Base-by-base conservation (phyloP, 176 grass and related monocot genomes). In the Hordeum marinum region DNA sequence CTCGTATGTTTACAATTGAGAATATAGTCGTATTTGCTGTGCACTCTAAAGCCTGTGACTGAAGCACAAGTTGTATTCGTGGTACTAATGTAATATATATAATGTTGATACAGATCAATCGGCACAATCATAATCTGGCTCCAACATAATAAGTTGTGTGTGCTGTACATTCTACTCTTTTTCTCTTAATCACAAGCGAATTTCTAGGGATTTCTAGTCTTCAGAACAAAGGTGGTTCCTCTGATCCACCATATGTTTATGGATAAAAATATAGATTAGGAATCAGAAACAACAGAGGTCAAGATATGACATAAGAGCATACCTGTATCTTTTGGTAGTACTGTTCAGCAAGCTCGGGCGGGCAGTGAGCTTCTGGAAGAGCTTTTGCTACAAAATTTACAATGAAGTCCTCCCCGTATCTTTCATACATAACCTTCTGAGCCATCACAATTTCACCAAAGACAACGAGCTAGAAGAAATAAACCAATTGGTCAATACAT, bases 351-450 rank as follows among this genome's bases (percentile, higher is more conserved):
- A 99, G 86, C 78, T 96, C 96, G 80, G 81, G 88, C 81, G 91
- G 88, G 79, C 96, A 99, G 60, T 92, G 91, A 86, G 83, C 93
- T 89, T 77, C 63, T 63, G 79, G 83, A 86, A 96, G 91, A 75
- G 41, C 75, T 85, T 88, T 94, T 66, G 84, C 75, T 65, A 96
- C 90, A 94, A 99, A 99, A 74, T 84, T 87, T 54, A 82, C 74
- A 86, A 94, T 41, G 52, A 99, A 99, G 63, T 92, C 88, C 68
- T 90, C 84, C 11, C 96, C 91, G 21, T 96, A 99, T 77, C 87
- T 99, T 81, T 99, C 96, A 78, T 96, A 96, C 93, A 99, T 99
- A 60, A 96, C 87, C 82, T 94, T 99, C 76, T 99, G 96, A 87
- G 91, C 93, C 82, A 93, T 72, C 78, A 94, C 89, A n/a, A 99